phyloP scores from a whole-genome alignment of 2,329 filamentous ascomycete species.

The Teratosphaeria zuluensis region DNA sequence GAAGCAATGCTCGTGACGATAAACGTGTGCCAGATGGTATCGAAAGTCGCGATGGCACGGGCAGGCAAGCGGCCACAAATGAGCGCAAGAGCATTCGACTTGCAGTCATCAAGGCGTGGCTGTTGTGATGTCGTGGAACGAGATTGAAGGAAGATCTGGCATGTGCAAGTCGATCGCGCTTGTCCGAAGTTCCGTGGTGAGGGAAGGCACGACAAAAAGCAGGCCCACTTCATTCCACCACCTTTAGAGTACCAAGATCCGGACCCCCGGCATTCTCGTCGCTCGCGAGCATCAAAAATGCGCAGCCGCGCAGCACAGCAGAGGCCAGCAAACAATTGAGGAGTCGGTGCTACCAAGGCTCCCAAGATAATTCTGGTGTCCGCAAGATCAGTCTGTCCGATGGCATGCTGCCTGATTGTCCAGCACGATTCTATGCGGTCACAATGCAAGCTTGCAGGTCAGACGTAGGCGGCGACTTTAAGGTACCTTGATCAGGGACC shows the following conservation, averaged over 20 bases:
- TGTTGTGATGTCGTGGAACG: background rate
- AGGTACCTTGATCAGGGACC: background rate
- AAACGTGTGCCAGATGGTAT: background rate
- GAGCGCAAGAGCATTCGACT: background rate
- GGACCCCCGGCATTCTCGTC: background rate
- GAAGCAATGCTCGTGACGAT: background rate
- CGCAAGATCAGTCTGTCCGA: background rate
- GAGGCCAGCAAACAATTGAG: background rate
- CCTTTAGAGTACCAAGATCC: background rate
- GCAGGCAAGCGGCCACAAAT: background rate
- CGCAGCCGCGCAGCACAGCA: background rate
- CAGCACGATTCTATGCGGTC: too few relatives aligned
- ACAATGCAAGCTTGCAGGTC: too few relatives aligned
- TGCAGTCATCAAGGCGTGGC: background rate
- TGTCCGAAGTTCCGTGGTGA: background rate
- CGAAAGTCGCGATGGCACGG: background rate
- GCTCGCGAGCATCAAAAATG: background rate
- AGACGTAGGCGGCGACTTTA: background rate
- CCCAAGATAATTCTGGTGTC: background rate
- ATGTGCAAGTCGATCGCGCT: background rate
- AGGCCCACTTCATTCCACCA: background rate
- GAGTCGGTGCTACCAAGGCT: background rate
- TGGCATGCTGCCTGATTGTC: background rate
- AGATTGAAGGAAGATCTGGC: background rate
- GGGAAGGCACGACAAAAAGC: background rate